A percentile compares a stretch with the other conserved stretches of the same genome.
Conservation (phyloP, 2,329 filamentous ascomycete genomes). For the Metarhizium sp. region DNA sequence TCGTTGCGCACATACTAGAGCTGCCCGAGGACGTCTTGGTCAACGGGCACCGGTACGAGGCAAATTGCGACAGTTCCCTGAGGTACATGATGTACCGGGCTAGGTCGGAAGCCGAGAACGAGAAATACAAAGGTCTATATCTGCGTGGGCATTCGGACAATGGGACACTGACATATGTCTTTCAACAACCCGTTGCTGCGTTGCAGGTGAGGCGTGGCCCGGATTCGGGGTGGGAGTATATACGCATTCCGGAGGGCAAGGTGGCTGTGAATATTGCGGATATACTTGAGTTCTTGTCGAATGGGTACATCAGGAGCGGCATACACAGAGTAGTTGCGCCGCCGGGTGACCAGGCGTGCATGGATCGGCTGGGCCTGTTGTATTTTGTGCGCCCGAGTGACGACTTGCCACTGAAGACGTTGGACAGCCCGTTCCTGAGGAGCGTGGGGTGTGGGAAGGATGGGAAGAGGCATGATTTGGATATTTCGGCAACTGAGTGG, state of each 20-base stretch:
- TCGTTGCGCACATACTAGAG: slow-evolving; percentile 42
- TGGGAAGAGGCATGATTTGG: not conserved
- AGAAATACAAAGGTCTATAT: slow-evolving; percentile 23
- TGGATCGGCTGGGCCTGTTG: slow-evolving; percentile 2
- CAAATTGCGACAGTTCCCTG: slow-evolving; percentile 44
- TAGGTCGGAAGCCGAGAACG: slow-evolving; percentile 34
- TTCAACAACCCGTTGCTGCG: slow-evolving; percentile 47
- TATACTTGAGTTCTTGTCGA: slow-evolving; percentile 1
- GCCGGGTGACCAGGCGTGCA: slow-evolving; percentile 1
- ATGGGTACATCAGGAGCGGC: slow-evolving; percentile 3
- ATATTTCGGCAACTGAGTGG: slow-evolving; percentile 3
- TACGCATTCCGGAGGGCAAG: slow-evolving; percentile 3
- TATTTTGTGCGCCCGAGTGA: slow-evolving; percentile 5
- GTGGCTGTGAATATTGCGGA: slow-evolving; percentile 5
- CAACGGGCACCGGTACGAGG: slow-evolving; percentile 42
- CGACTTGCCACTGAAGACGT: slow-evolving; percentile 1
- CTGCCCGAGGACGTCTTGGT: slow-evolving; percentile 46
- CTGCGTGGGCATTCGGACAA: slow-evolving; percentile 42
- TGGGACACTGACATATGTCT: slow-evolving; percentile 45
- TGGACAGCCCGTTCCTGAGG: slow-evolving; percentile 2
- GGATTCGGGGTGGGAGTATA: slow-evolving; percentile 2
- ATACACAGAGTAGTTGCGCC: slow-evolving; percentile 4
- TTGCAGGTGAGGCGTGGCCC: slow-evolving; percentile 32
- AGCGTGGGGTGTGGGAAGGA: slow-evolving; percentile 1
- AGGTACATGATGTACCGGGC: slow-evolving; percentile 51